Conservation (phyloP, 495 filamentous ascomycete genomes). For the Daldinia decipiens region DNA sequence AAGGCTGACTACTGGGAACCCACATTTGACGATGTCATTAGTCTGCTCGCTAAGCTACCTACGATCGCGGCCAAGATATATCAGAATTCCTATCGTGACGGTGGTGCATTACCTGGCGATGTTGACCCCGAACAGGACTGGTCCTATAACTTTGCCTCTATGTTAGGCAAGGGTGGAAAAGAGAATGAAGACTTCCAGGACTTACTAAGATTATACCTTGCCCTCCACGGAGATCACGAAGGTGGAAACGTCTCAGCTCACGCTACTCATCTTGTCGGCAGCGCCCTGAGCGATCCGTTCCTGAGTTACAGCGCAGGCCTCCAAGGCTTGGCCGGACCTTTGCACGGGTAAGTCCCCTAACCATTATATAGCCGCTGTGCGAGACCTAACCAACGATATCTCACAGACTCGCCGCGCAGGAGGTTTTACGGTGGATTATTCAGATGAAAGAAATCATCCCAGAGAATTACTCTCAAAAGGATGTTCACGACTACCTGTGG, state of each 20-base stretch:
- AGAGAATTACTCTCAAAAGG: conserved; percentile 75
- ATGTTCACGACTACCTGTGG: conserved; percentile 92
- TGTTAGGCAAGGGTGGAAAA: conserved; percentile 89
- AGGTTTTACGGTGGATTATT: conserved; percentile 94
- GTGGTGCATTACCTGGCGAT: conserved; percentile 77
- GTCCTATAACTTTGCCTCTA: conserved; percentile 97
- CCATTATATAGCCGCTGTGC: neutral
- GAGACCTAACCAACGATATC: conserved; percentile 24
- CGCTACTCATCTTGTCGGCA: conserved; percentile 97
- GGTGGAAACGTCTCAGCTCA: conserved; percentile 98
- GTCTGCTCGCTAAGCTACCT: conserved; percentile 93
- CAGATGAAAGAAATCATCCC: conserved; percentile 93
- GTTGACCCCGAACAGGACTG: conserved; percentile 90
- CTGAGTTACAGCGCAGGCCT: conserved; percentile 95
- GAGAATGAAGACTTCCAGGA: conserved; percentile 95
- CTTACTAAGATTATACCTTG: conserved; percentile 89
- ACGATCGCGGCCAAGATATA: conserved; percentile 98
- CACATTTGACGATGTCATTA: conserved; percentile 95
- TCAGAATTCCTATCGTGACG: conserved; percentile 83
- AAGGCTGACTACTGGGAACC: conserved; percentile 99
- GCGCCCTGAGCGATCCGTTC: conserved; percentile 93
- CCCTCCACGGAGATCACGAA: conserved; percentile 97
- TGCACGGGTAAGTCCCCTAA: conserved; percentile 74
- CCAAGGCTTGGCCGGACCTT: conserved; percentile 91
- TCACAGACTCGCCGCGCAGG: conserved; percentile 84